Conservation (phyloP, 768 basidiomycete genomes). For the Chlorophyllum brunneum region DNA sequence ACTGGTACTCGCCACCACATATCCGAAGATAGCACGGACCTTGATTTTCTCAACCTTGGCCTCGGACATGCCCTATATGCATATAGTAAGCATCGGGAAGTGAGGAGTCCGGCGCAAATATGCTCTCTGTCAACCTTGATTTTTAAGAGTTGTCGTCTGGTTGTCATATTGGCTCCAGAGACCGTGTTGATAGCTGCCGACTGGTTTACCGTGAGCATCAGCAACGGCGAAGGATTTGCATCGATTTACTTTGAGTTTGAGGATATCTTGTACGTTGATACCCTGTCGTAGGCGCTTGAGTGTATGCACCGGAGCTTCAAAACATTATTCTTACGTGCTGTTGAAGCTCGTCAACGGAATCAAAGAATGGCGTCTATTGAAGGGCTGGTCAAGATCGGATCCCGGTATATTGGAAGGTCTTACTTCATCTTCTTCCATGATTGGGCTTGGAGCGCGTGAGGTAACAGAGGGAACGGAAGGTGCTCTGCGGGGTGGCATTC, state of each 20-base stretch:
- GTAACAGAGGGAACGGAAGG: constrained; percentile 43
- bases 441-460: constrained; percentile 49
- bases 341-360: constrained; percentile 81
- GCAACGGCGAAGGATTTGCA: constrained; percentile 9
- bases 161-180: constrained; percentile 88
- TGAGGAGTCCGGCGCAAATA: constrained; percentile 17
- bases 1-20: constrained; percentile 27
- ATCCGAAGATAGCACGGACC: constrained; percentile 12
- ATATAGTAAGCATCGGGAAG: neutral
- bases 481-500: constrained; percentile 51
- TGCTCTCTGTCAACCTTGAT: constrained; percentile 64
- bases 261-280: constrained; percentile 92
- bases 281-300: constrained; percentile 46
- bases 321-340: constrained; percentile 53
- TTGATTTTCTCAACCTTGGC: constrained; percentile 98
- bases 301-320: constrained; percentile 3
- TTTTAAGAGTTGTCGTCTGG: constrained; percentile 83
- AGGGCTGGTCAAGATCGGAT: neutral
- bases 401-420: neutral
- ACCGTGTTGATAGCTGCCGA: constrained; percentile 80
- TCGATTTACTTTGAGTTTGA: constrained; percentile 77
- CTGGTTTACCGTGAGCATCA: constrained; percentile 31
- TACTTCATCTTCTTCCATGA: constrained; percentile 41
- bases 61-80: constrained; percentile 82
- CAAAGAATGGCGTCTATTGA: constrained; percentile 58